These are phyloP conservation scores for Penicillium expansum DNA, from an alignment of 2,329 filamentous ascomycete genomes.

Conservation along the genomic window DNA sequence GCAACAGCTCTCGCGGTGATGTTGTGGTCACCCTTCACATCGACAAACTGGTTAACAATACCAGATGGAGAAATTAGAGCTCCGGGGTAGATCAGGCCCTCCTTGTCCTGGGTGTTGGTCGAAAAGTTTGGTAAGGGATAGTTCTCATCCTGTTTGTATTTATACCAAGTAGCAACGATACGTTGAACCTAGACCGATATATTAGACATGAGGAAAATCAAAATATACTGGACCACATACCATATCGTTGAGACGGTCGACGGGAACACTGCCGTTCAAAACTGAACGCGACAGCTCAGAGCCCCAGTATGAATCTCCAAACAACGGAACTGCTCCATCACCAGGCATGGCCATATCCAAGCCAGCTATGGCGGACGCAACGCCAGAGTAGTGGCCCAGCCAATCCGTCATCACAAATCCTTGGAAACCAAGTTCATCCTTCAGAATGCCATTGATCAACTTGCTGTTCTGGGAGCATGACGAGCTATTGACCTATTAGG, in stretches of 20 bases:
- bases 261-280: constrained; percentile 57
- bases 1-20: constrained; percentile 52
- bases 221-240: constrained; percentile 17
- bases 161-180: constrained; percentile 58
- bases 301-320: constrained; percentile 55
- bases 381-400: constrained; percentile 60
- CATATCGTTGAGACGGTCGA: constrained; percentile 56
- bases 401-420: constrained; percentile 71
- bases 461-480: constrained; percentile 67
- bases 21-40: constrained; percentile 55
- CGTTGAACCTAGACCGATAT: constrained; percentile 47
- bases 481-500: constrained; percentile 59
- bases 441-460: constrained; percentile 66
- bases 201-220: constrained; percentile 9
- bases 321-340: constrained; percentile 52
- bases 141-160: constrained; percentile 56
- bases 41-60: constrained; percentile 67
- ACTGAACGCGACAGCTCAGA: constrained; percentile 55
- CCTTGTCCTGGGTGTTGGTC: constrained; percentile 55
- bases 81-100: constrained; percentile 57
- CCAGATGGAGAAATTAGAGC: constrained; percentile 60
- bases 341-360: constrained; percentile 71
- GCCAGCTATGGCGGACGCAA: constrained; percentile 60
- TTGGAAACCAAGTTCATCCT: constrained; percentile 72
- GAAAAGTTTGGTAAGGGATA: constrained; percentile 60